Conservation (phyloP, 208 protist genomes). For the Lotmaria passim region DNA sequence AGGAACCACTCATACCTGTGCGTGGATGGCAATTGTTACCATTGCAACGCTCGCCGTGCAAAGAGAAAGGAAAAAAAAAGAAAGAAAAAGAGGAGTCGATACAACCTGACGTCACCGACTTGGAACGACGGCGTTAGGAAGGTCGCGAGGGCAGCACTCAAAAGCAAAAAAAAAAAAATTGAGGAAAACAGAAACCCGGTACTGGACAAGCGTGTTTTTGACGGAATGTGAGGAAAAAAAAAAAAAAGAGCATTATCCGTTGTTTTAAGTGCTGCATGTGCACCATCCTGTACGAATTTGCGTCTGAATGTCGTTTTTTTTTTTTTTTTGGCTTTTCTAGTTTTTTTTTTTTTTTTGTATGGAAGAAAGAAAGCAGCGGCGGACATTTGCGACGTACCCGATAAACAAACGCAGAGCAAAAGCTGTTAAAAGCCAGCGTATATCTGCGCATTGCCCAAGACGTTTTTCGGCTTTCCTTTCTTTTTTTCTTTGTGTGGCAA, state of each 20-base stretch:
- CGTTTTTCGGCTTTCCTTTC: constrained; percentile 14
- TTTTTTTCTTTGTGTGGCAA: constrained; percentile 9
- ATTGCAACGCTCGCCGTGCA: no score
- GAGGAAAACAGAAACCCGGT: no score
- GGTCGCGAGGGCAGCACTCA: no score
- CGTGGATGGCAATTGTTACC: no score
- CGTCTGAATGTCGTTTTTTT: constrained; percentile 1
- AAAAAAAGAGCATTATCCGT: neutral
- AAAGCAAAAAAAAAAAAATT: no score
- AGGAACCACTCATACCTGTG: no score
- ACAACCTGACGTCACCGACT: no score
- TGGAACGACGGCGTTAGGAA: no score
- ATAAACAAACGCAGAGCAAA: neutral
- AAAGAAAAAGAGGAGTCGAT: no score
- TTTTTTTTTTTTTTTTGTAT: constrained; percentile 21
- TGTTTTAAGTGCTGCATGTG: neutral
- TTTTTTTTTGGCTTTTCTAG: constrained; percentile 10
- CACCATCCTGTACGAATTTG: constrained; percentile 4
- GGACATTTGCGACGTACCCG: neutral
- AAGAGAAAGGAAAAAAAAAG: no score
- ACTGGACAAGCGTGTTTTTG: no score
- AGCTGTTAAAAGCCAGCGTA: neutral
- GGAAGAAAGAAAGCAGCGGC: neutral
- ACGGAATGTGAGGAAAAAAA: neutral
- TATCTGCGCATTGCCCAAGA: neutral